Evolutionary conservation across 1,139 yeast species (phyloP).

Genomic region (Saccharomyces pastorianus): DNA sequence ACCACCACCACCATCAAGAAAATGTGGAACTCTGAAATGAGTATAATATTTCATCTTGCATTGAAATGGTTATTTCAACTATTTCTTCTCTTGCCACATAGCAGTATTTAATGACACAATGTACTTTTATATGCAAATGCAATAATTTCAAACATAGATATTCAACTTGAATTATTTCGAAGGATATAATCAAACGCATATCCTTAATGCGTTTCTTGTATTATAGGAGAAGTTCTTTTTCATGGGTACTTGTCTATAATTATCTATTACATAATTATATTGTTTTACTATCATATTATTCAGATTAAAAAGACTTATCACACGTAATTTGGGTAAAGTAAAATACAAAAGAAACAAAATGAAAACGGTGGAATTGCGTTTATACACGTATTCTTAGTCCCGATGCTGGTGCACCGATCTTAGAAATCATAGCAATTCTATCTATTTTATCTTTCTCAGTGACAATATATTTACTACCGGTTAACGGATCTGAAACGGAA

Average conservation of each 20-base stretch:
- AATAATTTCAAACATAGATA: neutral
- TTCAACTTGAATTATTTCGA: neutral
- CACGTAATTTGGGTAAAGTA: neutral
- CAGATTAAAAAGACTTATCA: neutral
- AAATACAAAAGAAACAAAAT: neutral
- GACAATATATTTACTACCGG: slow-evolving; percentile 80
- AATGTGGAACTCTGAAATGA: neutral
- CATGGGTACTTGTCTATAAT: neutral
- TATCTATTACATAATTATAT: neutral
- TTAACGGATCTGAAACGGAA: slow-evolving; percentile 68
- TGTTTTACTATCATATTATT: neutral
- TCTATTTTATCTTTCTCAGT: slow-evolving; percentile 74
- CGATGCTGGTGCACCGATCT: slow-evolving; percentile 91
- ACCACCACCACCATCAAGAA: slow-evolving; percentile 10
- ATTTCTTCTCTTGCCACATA: neutral
- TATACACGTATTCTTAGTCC: slow-evolving; percentile 51
- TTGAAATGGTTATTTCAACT: neutral
- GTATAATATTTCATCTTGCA: neutral
- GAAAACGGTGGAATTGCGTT: neutral
- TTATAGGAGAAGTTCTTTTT: neutral
- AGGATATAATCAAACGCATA: neutral
- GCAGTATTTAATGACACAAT: neutral
- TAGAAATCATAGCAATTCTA: slow-evolving; percentile 64
- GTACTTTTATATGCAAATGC: neutral
- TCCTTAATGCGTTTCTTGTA: neutral